Evolutionary conservation across 192 early-diverging fungal genomes (phyloP), one percentile per base, ranked within the genome.

Genomic region (Backusella tuberculispora): DNA sequence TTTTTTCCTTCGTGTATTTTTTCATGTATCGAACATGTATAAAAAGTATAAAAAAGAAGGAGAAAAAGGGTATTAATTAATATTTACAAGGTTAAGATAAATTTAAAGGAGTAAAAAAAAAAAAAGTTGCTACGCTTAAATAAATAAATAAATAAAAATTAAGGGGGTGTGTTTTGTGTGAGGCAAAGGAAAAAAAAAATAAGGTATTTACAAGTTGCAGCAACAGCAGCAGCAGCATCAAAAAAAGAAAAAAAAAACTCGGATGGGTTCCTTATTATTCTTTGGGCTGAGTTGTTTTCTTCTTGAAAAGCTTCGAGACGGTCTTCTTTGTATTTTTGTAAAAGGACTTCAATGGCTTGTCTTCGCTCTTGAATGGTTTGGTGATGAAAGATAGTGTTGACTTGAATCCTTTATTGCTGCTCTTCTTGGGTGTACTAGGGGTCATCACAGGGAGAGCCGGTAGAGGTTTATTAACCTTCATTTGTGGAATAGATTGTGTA

Each of bases 21-120:
- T 50, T 14, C 40, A 66, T 66, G 38, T 43, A 40, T 66, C 21
- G 24, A 60, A 60, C 24, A n/a, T 7, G n/a, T n/a, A n/a, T n/a
- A n/a, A n/a, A n/a, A n/a, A n/a, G n/a, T n/a, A 66, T 66, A 40
- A 12, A 66, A 41, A 66, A 40, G 40, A 66, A 67, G 37, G 66
- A 41, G 40, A 67, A 41, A 34, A 38, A 43, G 37, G 66, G 37
- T 67, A 41, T 67, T 67, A 67, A 38, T 67, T 65, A 65, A 56
- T 56, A 56, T 56, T 26, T 56, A 56, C 68, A 46, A 45, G 47
- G 14, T 71, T 53, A 19, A 56, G 13, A 50, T 53, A 47, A 40
- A 37, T 48, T 44, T 44, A 29, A 50, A 72, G 50, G 50, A 53
- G 47, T 15, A 72, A 21, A 60, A 60, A 15, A 34, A 77, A 24